A percentile compares a stretch with the other conserved stretches of the same genome.
Conservation (phyloP, 108 stramenopile species). For the Pseudonitzschia pungens region DNA sequence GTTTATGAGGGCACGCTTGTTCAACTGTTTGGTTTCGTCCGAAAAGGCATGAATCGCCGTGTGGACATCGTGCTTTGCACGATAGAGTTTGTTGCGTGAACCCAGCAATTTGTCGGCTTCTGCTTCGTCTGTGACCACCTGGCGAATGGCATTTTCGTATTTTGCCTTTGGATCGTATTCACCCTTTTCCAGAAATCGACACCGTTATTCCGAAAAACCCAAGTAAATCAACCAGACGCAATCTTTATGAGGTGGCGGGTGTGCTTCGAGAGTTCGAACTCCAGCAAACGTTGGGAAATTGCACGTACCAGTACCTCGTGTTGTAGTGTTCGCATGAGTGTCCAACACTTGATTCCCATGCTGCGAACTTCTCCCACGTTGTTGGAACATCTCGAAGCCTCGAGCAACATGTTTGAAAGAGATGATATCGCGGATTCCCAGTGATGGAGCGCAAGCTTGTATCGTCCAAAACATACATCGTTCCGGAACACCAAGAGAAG, state of each 20-base stretch:
- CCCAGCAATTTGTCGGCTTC: not conserved
- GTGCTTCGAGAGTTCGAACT: not conserved
- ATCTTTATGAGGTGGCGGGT: not conserved
- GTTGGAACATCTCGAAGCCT: not conserved
- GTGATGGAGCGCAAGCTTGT: constrained; percentile 41
- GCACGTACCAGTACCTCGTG: not conserved
- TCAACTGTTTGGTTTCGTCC: not conserved
- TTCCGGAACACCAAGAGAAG: constrained; percentile 68
- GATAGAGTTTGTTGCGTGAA: not conserved
- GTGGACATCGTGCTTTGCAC: not conserved
- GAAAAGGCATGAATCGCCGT: not conserved
- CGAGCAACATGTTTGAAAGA: not conserved
- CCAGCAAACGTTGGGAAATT: not conserved
- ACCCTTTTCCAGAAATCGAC: not conserved
- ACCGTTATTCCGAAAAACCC: not conserved
- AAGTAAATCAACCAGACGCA: not conserved
- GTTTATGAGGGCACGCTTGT: not conserved
- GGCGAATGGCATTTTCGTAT: not conserved
- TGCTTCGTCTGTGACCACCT: not conserved
- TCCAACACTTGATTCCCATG: not conserved
- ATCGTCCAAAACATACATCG: constrained; percentile 56
- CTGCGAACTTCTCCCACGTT: not conserved
- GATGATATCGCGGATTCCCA: not conserved
- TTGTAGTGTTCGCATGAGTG: not conserved
- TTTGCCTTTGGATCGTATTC: not conserved